phyloP scores from a whole-genome alignment of 441 rosid genomes.

The Flueggea neowawraea region DNA sequence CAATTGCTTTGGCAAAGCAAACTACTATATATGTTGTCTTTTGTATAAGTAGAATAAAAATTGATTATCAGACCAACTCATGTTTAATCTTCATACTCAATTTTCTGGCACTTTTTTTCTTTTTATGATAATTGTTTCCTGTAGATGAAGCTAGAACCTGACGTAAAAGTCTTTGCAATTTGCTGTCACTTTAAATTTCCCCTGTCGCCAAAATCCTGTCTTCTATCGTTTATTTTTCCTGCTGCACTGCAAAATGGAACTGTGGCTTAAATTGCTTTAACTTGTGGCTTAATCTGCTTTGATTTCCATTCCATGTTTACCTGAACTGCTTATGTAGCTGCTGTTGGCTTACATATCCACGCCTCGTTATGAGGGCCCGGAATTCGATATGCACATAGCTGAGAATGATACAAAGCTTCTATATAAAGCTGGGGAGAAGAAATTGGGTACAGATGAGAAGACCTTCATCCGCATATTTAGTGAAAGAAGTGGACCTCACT shows the following conservation, averaged over 20 bases:
- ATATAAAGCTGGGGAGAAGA: constrained; percentile 65
- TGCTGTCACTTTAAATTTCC: no score
- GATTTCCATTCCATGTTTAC: background rate
- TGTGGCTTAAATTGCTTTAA: no score
- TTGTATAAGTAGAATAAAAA: no score
- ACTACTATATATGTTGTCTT: no score
- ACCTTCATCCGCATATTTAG: constrained; percentile 52
- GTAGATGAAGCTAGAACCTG: no score
- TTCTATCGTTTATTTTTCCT: background rate
- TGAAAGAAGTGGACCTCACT: constrained; percentile 55
- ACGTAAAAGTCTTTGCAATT: no score
- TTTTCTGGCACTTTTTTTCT: no score
- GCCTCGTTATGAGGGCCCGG: constrained; percentile 50
- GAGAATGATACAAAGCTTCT: constrained; percentile 50
- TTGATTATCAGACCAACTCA: no score
- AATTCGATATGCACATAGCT: constrained; percentile 37
- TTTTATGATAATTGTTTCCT: no score
- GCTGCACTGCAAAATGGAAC: background rate
- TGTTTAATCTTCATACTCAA: no score
- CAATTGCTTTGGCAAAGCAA: no score
- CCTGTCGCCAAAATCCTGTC: no score
- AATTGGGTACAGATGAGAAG: constrained; percentile 62
- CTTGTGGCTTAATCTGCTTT: background rate
- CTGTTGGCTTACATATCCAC: constrained; percentile 45
- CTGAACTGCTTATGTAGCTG: constrained; percentile 28